Conservation (phyloP, 176 grass and related monocot species). For the Bromus sterilis region DNA sequence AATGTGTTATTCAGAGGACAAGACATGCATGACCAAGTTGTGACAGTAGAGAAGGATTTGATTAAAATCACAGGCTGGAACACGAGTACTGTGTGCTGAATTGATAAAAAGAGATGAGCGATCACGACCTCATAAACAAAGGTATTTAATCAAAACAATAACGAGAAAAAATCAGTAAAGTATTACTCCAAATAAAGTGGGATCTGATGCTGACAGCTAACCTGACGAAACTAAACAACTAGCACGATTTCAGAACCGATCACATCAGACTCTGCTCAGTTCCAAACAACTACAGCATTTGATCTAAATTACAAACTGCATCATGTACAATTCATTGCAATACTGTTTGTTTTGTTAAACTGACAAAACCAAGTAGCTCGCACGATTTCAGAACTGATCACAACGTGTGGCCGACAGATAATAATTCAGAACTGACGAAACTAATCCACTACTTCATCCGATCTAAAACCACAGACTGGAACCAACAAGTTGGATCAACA, state of each 20-base stretch:
- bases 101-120: neutral
- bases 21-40: too few relatives aligned
- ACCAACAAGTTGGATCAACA: neutral
- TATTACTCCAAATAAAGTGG: neutral
- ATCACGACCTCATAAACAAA: neutral
- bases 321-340: too few relatives aligned
- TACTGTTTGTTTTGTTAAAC: neutral
- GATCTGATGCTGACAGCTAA: neutral
- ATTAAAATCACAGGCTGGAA: neutral
- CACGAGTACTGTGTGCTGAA: neutral
- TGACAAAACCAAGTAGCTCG: neutral
- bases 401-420: neutral
- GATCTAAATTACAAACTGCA: too few relatives aligned
- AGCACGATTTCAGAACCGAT: neutral
- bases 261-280: too few relatives aligned
- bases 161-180: neutral
- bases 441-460: too few relatives aligned
- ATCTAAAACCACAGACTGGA: too few relatives aligned
- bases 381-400: neutral
- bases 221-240: neutral
- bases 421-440: too few relatives aligned
- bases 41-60: neutral
- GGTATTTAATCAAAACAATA: neutral
- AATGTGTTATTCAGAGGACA: neutral
- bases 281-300: too few relatives aligned